Evolutionary conservation across 495 filamentous ascomycete genomes (phyloP).

Genomic region (Neurospora sp.): DNA sequence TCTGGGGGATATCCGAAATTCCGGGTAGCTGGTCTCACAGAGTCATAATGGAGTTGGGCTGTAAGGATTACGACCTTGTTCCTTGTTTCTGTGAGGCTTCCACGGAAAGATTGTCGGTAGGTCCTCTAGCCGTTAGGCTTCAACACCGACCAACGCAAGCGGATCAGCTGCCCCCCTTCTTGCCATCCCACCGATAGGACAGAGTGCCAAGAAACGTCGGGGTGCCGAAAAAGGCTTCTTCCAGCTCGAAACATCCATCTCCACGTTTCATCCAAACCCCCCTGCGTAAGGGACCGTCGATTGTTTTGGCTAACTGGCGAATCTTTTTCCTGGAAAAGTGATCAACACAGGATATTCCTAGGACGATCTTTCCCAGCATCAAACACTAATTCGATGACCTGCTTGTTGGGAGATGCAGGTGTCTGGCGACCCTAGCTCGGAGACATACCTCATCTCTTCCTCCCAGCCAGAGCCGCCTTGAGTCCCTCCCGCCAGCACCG

Average conservation of each 20-base stretch:
- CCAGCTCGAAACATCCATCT: not conserved
- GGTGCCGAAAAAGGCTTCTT: not conserved
- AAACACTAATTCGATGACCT: not conserved
- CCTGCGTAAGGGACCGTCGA: not conserved
- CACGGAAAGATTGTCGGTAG: not conserved
- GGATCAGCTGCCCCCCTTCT: not conserved
- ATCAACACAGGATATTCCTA: not conserved
- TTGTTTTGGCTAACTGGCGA: not conserved
- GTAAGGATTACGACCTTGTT: not conserved
- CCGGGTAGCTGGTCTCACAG: not conserved
- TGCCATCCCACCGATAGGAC: not conserved
- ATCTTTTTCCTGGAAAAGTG: not conserved
- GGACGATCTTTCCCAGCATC: not conserved
- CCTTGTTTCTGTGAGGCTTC: not conserved
- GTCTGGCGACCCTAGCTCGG: not conserved
- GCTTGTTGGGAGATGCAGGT: not conserved
- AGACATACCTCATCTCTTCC: not conserved
- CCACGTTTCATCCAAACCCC: not conserved
- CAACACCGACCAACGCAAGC: not conserved
- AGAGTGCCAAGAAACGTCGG: not conserved
- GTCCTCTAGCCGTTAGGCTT: not conserved
- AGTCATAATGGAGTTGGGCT: not conserved
- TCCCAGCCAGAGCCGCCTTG: too few relatives aligned
- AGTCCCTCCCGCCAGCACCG: not conserved
- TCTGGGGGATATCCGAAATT: not conserved